A percentile compares a stretch with the other conserved stretches of the same genome.
Evolutionary conservation across 2,329 filamentous ascomycete species (phyloP).

Genomic region (Purpureocillium lavendulum): DNA sequence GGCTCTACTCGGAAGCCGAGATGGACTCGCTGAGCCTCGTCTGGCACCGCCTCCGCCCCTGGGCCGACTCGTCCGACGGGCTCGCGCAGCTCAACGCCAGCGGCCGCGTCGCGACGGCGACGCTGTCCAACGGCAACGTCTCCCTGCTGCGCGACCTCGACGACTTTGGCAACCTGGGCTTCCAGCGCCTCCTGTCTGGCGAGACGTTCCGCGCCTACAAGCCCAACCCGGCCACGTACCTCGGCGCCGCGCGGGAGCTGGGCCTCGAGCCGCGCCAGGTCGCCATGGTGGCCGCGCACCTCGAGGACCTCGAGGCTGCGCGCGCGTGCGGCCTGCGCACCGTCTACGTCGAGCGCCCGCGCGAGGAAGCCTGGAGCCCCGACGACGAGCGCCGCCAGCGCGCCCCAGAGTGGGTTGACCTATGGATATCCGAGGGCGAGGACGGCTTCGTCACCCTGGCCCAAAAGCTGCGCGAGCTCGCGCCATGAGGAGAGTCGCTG

Average conservation of each 20-base stretch:
- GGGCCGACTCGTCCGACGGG: constrained; percentile 54
- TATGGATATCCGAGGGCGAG: constrained; percentile 26
- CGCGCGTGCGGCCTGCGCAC: constrained; percentile 56
- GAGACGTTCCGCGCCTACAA: constrained; percentile 72
- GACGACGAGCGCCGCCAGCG: constrained; percentile 43
- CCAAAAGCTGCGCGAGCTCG: constrained; percentile 14
- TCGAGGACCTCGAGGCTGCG: constrained; percentile 60
- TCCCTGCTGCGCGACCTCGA: constrained; percentile 58
- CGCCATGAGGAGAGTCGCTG: neutral
- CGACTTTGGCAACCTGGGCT: constrained; percentile 49
- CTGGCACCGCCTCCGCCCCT: constrained; percentile 67
- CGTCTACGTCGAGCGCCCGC: constrained; percentile 61
- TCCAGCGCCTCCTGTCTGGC: constrained; percentile 54
- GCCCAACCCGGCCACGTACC: constrained; percentile 59
- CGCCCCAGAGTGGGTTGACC: constrained; percentile 34
- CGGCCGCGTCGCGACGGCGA: constrained; percentile 47
- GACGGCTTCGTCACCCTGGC: constrained; percentile 22
- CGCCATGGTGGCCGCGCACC: constrained; percentile 70
- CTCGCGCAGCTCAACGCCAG: constrained; percentile 43
- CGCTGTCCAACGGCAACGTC: constrained; percentile 68
- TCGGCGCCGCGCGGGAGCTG: constrained; percentile 54
- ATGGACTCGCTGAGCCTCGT: constrained; percentile 54
- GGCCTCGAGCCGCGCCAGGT: constrained; percentile 51
- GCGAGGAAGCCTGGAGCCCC: constrained; percentile 54
- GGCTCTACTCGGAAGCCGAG: constrained; percentile 54